These are phyloP conservation scores for Dothidotthia symphoricarpi DNA, from an alignment of 2,329 filamentous ascomycete genomes.

Conservation along the genomic window DNA sequence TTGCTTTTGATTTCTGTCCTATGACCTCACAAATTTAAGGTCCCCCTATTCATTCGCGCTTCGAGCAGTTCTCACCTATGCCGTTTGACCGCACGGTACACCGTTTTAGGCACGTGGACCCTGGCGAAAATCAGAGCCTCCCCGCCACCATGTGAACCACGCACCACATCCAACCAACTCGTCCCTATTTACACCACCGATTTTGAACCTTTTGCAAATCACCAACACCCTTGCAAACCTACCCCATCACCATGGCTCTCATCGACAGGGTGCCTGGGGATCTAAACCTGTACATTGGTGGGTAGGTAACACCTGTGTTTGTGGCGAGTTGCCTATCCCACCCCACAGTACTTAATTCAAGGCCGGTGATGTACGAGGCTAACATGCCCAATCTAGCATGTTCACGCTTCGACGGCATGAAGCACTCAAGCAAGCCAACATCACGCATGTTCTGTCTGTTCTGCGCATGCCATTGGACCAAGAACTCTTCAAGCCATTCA, in stretches of 20 bases:
- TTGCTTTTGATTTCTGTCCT: neutral
- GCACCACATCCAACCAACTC: no score
- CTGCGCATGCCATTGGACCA: conserved; percentile 61
- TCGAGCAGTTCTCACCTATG: no score
- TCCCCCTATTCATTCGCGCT: conserved; percentile 6
- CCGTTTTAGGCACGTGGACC: conserved; percentile 8
- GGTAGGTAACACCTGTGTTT: conserved; percentile 54
- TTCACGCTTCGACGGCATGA: conserved; percentile 73
- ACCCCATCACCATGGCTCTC: conserved; percentile 51
- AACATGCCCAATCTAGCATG: conserved; percentile 56
- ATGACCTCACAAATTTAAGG: neutral
- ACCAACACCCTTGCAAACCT: neutral
- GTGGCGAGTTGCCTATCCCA: conserved; percentile 16
- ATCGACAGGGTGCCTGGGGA: conserved; percentile 68
- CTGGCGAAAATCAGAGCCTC: conserved; percentile 25
- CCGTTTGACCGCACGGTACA: neutral
- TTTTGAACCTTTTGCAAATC: no score
- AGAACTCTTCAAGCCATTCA: conserved; percentile 60
- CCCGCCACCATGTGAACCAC: conserved; percentile 6
- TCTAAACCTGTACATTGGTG: conserved; percentile 73
- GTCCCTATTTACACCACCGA: no score
- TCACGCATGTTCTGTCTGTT: conserved; percentile 90
- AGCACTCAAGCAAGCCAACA: conserved; percentile 67
- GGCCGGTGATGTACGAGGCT: conserved; percentile 19
- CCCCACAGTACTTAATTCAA: conserved; percentile 8